Conservation (phyloP, 2,329 filamentous ascomycete species). For the Neocucurbitaria cava region DNA sequence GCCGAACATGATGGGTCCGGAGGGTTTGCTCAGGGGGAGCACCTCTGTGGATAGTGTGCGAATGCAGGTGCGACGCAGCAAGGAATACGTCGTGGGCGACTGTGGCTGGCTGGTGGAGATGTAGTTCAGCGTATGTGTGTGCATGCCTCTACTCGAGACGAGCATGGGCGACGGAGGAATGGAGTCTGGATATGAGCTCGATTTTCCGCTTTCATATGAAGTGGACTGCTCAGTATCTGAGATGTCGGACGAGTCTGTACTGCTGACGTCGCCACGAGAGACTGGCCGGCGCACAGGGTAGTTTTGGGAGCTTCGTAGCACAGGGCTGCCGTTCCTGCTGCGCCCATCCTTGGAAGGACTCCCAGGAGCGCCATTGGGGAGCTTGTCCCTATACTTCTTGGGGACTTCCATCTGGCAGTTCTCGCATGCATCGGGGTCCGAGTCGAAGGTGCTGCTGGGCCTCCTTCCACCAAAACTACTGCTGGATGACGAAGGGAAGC, state of each 20-base stretch:
- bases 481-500: conserved; percentile 38
- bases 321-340: conserved; percentile 60
- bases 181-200: conserved; percentile 41
- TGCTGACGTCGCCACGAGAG: conserved; percentile 38
- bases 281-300: conserved; percentile 57
- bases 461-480: conserved; percentile 41
- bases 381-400: conserved; percentile 60
- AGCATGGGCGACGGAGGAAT: conserved; percentile 53
- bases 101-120: conserved; percentile 64
- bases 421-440: conserved; percentile 62
- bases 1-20: conserved; percentile 65
- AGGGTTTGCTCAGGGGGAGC: conserved; percentile 62
- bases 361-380: conserved; percentile 61
- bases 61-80: conserved; percentile 64
- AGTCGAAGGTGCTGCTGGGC: conserved; percentile 48
- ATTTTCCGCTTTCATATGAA: conserved; percentile 42
- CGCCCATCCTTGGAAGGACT: conserved; percentile 58
- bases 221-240: conserved; percentile 49
- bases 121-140: conserved; percentile 65
- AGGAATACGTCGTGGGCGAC: conserved; percentile 60
- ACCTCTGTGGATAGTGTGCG: conserved; percentile 65
- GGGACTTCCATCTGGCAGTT: conserved; percentile 65
- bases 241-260: conserved; percentile 45
- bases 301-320: conserved; percentile 62
- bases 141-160: conserved; percentile 49